These are phyloP conservation scores for Desmodesmus armatus DNA, from an alignment of 139 green algal species.

Conservation along the genomic window DNA sequence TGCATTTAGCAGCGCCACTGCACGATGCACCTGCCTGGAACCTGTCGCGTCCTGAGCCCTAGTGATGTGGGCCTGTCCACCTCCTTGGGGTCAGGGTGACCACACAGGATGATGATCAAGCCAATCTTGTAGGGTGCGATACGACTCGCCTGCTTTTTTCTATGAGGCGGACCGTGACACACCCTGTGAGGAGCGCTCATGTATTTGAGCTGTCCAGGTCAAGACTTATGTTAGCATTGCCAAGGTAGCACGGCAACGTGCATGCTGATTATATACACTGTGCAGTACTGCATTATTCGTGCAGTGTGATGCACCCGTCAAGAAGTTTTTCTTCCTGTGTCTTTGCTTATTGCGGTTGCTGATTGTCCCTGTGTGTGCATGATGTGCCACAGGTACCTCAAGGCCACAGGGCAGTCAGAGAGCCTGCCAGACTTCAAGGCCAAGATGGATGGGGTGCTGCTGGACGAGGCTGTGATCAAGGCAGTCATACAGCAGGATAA, in stretches of 20 bases:
- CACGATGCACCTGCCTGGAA: background rate
- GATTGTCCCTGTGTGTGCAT: background rate
- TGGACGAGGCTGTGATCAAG: conserved; percentile 53
- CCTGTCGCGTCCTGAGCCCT: background rate
- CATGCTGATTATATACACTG: background rate
- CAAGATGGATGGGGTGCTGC: background rate
- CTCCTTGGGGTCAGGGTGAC: background rate
- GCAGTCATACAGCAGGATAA: conserved; percentile 69
- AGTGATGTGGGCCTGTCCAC: background rate
- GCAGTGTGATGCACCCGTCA: background rate
- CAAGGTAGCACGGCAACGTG: background rate
- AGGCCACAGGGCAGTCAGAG: conserved; percentile 23
- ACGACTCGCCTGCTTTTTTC: background rate
- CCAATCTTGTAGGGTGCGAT: background rate
- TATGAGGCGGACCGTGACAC: background rate
- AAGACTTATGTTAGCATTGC: background rate
- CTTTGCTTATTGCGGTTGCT: background rate
- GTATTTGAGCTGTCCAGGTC: background rate
- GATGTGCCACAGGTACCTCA: background rate
- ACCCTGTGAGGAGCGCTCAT: background rate
- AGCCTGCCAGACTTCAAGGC: conserved; percentile 10
- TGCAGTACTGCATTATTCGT: background rate
- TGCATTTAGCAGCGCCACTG: background rate
- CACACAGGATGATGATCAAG: background rate
- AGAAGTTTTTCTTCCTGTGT: background rate